These are phyloP conservation scores for Cordyceps militaris DNA, from an alignment of 2,329 filamentous ascomycete species.

Conservation along the genomic window DNA sequence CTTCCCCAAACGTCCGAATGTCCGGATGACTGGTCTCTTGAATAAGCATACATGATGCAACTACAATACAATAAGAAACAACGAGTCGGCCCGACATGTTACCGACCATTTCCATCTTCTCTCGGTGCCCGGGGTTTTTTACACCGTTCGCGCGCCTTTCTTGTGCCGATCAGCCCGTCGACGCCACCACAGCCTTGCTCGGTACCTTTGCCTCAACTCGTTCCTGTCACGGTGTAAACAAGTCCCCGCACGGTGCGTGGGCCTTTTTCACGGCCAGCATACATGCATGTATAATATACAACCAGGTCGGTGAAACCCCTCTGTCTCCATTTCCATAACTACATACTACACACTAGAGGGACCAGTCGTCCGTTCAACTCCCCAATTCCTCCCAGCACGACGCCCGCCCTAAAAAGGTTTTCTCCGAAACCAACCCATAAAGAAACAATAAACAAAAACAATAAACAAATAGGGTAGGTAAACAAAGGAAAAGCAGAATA, in stretches of 20 bases:
- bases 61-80: no score
- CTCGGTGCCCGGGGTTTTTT: background rate
- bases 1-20: background rate
- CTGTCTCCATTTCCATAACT: background rate
- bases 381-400: conserved; percentile 9
- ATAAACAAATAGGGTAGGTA: conserved; percentile 6
- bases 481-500: conserved; percentile 10
- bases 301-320: background rate
- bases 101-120: background rate
- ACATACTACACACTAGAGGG: conserved; percentile 11
- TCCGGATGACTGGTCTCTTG: background rate
- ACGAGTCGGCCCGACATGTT: no score
- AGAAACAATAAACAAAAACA: conserved; percentile 8
- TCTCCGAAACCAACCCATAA: conserved; percentile 10
- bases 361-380: conserved; percentile 1
- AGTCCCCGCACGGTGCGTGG: background rate
- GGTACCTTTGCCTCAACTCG: background rate
- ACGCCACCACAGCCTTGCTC: background rate
- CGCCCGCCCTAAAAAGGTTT: background rate
- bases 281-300: background rate
- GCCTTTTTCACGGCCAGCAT: background rate
- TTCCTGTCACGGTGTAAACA: background rate
- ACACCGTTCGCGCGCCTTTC: background rate
- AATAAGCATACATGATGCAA: background rate
- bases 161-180: background rate